Base-by-base conservation (phyloP, 2,329 filamentous ascomycete species). In the Periconia sp. region DNA sequence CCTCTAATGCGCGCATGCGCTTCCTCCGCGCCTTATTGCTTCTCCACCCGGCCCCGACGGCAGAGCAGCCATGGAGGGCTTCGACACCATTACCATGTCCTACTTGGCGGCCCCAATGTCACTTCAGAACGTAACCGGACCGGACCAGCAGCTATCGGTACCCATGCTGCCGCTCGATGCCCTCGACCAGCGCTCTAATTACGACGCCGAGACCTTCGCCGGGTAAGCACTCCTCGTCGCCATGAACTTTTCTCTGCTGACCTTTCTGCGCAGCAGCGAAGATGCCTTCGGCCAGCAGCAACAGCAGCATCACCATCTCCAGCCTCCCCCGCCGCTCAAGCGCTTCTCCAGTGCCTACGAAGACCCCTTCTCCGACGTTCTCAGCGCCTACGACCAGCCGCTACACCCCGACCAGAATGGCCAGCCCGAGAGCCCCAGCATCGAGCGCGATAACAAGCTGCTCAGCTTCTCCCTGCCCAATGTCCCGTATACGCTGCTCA, bases 391-490 rank as follows among this genome's bases (percentile, higher is more conserved):
- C 54, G 75, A 77, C 28, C 69, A 68, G 34, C 68, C 68, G n/a
- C 52, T 68, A 22, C 70, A 74, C 50, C 64, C 70, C 38, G 76
- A 81, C 36, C 73, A 74, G 26, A 67, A 66, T 48, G 63, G 68
- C 50, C 49, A 59, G 17, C 70, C 75, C 28, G 76, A 80, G 48
- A 78, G 78, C 49, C 76, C 81, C 19, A 82, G 78, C 25, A 82
- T 85, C 61, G 82, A 85, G 46, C 80, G 81, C 56, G 83, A 85
- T 65, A 81, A 85, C 66, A 78, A 78, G 64, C 71, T 78, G 16
- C 70, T 79, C 36, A 73, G 75, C 66, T 79, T 79, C 67, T 76
- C 72, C 1, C 58, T 69, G n/a, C 76, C 76, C 4, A 59, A 54
- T 26, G 68, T 75, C 35, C 68, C 82, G 40, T 85, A 82, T 24